These are phyloP conservation scores for Fraxinus angustifolia DNA, from an alignment of 305 asterid genomes.

Conservation along the genomic window DNA sequence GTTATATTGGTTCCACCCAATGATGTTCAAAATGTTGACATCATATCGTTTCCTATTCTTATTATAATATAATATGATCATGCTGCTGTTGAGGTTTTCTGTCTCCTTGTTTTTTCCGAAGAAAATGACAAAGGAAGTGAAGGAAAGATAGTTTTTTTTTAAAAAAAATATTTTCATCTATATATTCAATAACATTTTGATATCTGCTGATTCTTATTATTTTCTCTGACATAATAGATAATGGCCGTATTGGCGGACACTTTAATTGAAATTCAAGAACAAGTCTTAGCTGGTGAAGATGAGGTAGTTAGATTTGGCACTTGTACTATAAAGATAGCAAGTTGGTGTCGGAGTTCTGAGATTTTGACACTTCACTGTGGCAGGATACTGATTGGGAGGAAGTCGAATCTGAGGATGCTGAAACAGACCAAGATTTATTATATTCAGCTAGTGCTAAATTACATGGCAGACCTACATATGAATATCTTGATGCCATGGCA, in stretches of 20 bases:
- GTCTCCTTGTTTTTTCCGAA: not conserved
- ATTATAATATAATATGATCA: not conserved
- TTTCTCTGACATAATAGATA: conserved; percentile 43
- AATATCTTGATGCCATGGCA: conserved; percentile 81
- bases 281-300: conserved; percentile 53
- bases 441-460: conserved; percentile 50
- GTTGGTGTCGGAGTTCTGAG: conserved; percentile 17
- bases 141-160: not conserved
- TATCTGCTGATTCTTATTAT: conserved; percentile 8
- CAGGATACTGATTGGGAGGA: conserved; percentile 96
- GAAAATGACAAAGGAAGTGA: not conserved
- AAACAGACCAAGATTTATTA: conserved; percentile 35
- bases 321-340: not conserved
- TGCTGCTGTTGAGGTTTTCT: not conserved
- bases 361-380: conserved; percentile 21
- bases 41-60: not conserved
- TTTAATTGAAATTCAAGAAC: conserved; percentile 82
- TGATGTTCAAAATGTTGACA: not conserved
- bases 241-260: conserved; percentile 80
- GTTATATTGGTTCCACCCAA: not conserved
- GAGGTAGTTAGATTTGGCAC: conserved; percentile 45
- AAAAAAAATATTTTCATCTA: not conserved
- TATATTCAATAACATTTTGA: not conserved
- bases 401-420: conserved; percentile 47
- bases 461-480: conserved; percentile 61